Conservation (phyloP, 768 basidiomycete genomes). For the Pisolithus sp. region DNA sequence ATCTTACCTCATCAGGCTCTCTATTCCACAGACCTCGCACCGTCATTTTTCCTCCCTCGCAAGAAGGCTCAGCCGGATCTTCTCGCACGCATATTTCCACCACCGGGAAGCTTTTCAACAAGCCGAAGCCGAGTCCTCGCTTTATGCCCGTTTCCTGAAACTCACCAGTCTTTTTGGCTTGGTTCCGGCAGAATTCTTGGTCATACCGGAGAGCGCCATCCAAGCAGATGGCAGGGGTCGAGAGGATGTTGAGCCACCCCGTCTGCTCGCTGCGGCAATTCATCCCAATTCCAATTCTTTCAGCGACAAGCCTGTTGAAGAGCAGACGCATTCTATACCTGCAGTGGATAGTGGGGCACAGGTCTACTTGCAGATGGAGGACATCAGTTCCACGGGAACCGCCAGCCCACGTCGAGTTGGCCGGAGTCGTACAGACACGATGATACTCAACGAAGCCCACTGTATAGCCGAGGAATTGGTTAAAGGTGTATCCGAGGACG, state of each 20-base stretch:
- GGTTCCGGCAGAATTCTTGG: slow-evolving; percentile 77
- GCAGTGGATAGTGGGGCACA: slow-evolving; percentile 9
- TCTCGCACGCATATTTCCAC: slow-evolving; percentile 94
- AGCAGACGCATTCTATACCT: slow-evolving; percentile 3
- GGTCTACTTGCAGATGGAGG: slow-evolving; percentile 20
- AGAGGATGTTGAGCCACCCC: slow-evolving; percentile 33
- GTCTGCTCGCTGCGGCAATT: slow-evolving; percentile 36
- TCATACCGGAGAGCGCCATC: slow-evolving; percentile 53
- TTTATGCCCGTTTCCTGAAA: slow-evolving; percentile 86
- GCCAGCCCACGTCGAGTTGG: slow-evolving; percentile 44
- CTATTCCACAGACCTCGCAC: slow-evolving; percentile 72
- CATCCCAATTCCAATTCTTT: slow-evolving; percentile 21
- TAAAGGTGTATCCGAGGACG: slow-evolving; percentile 9
- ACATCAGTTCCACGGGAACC: slow-evolving; percentile 10
- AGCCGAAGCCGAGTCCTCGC: slow-evolving; percentile 82
- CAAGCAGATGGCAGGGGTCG: slow-evolving; percentile 22
- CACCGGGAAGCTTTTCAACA: slow-evolving; percentile 89
- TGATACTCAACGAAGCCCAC: slow-evolving; percentile 53
- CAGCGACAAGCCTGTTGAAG: slow-evolving; percentile 8
- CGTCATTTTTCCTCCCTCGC: slow-evolving; percentile 89
- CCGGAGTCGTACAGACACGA: slow-evolving; percentile 63
- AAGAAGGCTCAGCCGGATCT: slow-evolving; percentile 87
- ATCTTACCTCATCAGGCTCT: slow-evolving; percentile 44
- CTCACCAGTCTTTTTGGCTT: slow-evolving; percentile 76
- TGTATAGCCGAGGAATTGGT: slow-evolving; percentile 35